These are phyloP conservation scores for Lepidium sativum DNA, from an alignment of 345 rosid genomes.

Conservation along the genomic window DNA sequence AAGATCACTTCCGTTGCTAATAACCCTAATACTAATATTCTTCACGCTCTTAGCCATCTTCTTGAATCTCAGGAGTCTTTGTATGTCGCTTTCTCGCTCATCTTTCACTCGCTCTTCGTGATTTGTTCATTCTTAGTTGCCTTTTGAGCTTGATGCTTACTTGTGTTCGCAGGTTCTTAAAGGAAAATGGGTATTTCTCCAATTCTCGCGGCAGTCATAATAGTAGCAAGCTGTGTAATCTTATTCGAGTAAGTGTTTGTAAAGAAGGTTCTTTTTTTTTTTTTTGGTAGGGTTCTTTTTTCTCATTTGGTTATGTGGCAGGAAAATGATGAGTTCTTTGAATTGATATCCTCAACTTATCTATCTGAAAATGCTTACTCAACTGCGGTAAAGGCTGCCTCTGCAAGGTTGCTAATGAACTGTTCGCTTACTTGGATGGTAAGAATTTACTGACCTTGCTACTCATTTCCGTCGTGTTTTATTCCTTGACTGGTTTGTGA, in stretches of 20 bases:
- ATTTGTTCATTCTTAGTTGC: not conserved
- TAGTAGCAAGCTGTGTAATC: conserved; percentile 69
- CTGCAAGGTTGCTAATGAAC: conserved; percentile 71
- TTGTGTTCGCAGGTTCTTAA: conserved; percentile 40
- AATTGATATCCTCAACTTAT: conserved; percentile 76
- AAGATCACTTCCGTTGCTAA: conserved; percentile 59
- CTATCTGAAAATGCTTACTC: conserved; percentile 73
- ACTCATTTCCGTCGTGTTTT: not conserved
- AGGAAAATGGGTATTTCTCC: conserved; percentile 43
- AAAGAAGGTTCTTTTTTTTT: not conserved
- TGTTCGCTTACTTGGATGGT: conserved; percentile 82
- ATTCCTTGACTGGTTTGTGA: not conserved
- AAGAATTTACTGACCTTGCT: not conserved
- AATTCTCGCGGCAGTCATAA: conserved; percentile 66
- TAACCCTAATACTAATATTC: conserved; percentile 64
- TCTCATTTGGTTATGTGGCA: conserved; percentile 26
- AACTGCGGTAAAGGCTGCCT: conserved; percentile 70
- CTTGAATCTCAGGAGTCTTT: conserved; percentile 77
- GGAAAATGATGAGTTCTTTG: conserved; percentile 98
- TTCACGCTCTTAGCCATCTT: conserved; percentile 75
- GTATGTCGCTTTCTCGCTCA: conserved; percentile 30
- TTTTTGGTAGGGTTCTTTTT: not conserved
- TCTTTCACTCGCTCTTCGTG: not conserved
- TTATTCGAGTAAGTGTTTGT: conserved; percentile 51
- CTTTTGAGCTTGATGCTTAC: not conserved